Evolutionary conservation across 106 monocot species (phyloP).

Genomic region (Cymbidium sinense): DNA sequence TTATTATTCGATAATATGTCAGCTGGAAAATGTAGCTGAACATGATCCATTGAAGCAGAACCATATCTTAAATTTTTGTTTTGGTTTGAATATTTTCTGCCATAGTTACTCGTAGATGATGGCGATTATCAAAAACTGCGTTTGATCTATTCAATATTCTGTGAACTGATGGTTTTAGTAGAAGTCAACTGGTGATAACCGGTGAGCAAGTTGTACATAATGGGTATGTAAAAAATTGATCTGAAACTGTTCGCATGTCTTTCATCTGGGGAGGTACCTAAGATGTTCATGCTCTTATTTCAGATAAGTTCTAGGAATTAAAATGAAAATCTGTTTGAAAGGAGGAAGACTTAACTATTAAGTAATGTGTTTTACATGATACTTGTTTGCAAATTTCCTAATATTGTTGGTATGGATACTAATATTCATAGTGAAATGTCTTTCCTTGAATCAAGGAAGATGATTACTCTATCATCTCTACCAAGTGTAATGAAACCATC

Average conservation of each 20-base stretch:
- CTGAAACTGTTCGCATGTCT: not conserved
- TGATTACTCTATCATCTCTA: not conserved
- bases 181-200: slow-evolving; percentile 1
- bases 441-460: not conserved
- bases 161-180: not conserved
- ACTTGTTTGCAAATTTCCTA: not conserved
- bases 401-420: not conserved
- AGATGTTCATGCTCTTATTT: not conserved
- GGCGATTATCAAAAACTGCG: not conserved
- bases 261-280: not conserved
- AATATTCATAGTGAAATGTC: not conserved
- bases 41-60: not conserved
- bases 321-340: not conserved
- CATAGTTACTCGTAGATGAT: not conserved
- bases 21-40: not conserved
- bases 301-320: not conserved
- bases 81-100: not conserved
- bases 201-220: not conserved
- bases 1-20: not conserved
- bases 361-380: not conserved
- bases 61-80: not conserved
- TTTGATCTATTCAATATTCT: not conserved
- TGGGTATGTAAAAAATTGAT: not conserved
- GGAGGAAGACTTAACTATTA: not conserved
- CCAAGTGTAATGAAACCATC: too few relatives aligned